Evolutionary conservation across 2,329 filamentous ascomycete species (phyloP), one percentile per base, ranked within the genome.

Genomic region (Xylaria digitata): DNA sequence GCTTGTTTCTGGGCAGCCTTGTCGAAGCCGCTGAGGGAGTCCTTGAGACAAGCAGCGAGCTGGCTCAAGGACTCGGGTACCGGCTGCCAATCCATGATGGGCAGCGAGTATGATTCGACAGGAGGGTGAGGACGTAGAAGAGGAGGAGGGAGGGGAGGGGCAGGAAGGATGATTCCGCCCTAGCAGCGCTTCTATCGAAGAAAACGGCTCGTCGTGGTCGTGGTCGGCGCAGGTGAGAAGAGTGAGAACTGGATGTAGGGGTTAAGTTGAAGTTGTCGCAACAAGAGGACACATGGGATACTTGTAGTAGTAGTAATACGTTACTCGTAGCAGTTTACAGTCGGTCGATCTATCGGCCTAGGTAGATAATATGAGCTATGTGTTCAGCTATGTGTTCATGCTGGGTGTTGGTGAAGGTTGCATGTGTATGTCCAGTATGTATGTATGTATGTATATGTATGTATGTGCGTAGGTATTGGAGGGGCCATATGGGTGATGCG

Each of bases 1-100:
- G 96, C 95, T 80, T 96, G 91, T 82, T 95, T 96, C 80, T 96
- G 94, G 60, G 90, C 90, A 75, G 81, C 84, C 78, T 89, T 89
- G 81, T 97, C 88, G 78, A 92, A 90, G 73, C 91, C 91, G 79
- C 93, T 96, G 75, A 98, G 85, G 50, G 96, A 97, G 83, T 98
- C 94, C 82, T 90, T 93, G 77, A 99, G 88, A 81, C 90, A 97
- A 77, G 90, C 88, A 73, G 93, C 91, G 72, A 99, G 89, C 86
- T 97, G 94, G 85, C 87, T 87, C 84, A 99, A 85, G 79, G 91
- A 93, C 85, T 94, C 92, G 76, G 91, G 88, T 76, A 92, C 86
- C 70, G 96, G 96, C 84, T 97, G 92, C 96, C 96, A 99, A 81
- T 90, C 88, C 94, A 97, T 97, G 78, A 76, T 82, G 76, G 75